Percentiles rank a stretch among this genome's conserved stretches.
These are phyloP conservation scores for Hemileccinum hortonii DNA, from an alignment of 1,284 basidiomycete genomes.

Conservation along the genomic window DNA sequence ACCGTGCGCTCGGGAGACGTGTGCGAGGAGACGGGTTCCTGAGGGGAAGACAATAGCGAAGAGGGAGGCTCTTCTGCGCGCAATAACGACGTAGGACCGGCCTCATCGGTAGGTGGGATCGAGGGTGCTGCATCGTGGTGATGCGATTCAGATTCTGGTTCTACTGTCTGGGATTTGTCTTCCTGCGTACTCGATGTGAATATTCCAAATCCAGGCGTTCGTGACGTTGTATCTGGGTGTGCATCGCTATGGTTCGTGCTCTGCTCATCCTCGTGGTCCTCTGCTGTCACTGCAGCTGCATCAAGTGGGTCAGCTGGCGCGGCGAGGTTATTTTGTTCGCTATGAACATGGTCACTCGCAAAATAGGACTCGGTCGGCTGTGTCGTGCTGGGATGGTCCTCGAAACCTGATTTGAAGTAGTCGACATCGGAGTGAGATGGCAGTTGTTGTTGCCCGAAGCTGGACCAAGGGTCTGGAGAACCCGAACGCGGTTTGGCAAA, in stretches of 20 bases:
- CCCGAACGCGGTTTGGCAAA: constrained; percentile 58
- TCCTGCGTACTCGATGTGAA: constrained; percentile 23
- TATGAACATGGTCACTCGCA: constrained; percentile 16
- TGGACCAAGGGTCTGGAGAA: constrained; percentile 78
- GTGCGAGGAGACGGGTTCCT: constrained; percentile 23
- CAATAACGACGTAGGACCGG: constrained; percentile 2
- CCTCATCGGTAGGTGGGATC: constrained; percentile 12
- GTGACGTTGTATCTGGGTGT: constrained; percentile 16
- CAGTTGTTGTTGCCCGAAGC: constrained; percentile 34
- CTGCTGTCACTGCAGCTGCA: constrained; percentile 37
- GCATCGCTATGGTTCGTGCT: constrained; percentile 21
- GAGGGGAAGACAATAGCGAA: constrained; percentile 18
- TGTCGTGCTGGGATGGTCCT: constrained; percentile 29
- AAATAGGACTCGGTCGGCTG: constrained; percentile 27
- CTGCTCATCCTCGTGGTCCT: constrained; percentile 41
- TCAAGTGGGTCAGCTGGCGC: constrained; percentile 45
- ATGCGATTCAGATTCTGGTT: constrained; percentile 14
- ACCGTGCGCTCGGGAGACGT: constrained; percentile 34
- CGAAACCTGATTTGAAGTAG: constrained; percentile 35
- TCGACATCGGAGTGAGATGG: constrained; percentile 28
- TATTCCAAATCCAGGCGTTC: constrained; percentile 27
- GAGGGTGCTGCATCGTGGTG: constrained; percentile 6
- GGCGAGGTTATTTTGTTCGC: constrained; percentile 16
- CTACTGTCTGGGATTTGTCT: constrained; percentile 13
- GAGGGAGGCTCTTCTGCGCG: constrained; percentile 10